Conservation (phyloP, 2,329 filamentous ascomycete genomes). For the Orbilia oligospora region DNA sequence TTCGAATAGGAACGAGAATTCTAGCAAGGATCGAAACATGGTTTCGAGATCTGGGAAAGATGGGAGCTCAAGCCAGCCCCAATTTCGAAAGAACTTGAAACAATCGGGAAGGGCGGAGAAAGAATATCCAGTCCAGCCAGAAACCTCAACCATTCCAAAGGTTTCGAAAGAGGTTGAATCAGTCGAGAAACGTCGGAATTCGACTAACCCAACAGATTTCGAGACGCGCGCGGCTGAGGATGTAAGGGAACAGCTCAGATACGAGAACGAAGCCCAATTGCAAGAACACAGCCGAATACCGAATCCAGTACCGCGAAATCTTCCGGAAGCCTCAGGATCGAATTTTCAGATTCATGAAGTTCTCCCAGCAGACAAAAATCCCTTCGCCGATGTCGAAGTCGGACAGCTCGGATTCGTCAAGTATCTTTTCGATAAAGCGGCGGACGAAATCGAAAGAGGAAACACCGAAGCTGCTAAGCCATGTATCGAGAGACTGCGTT, state of each 20-base stretch:
- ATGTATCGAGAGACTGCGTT: slow-evolving; percentile 32
- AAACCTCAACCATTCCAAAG: no score
- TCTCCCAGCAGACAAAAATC: background rate
- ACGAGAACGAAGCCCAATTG: background rate
- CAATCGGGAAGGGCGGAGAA: no score
- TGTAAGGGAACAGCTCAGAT: no score
- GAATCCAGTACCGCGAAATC: background rate
- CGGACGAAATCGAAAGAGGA: slow-evolving; percentile 11
- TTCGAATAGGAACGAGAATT: background rate
- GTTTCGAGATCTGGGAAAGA: background rate
- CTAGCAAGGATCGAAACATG: background rate
- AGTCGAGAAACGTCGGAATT: no score
- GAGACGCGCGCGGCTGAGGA: no score
- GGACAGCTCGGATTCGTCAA: slow-evolving; percentile 36
- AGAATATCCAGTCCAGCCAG: no score
- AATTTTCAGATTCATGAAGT: background rate
- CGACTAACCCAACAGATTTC: no score
- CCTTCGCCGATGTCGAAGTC: slow-evolving; percentile 4
- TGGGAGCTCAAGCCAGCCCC: background rate
- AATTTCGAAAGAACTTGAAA: no score
- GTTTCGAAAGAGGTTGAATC: no score
- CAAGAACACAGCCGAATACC: background rate
- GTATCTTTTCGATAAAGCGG: slow-evolving; percentile 43
- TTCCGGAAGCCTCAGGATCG: background rate
- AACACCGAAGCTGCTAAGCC: slow-evolving; percentile 14